Evolutionary conservation across 1,284 basidiomycete genomes (phyloP), one percentile per base, ranked within the genome.

Genomic region (Salmacisia buchloeana): DNA sequence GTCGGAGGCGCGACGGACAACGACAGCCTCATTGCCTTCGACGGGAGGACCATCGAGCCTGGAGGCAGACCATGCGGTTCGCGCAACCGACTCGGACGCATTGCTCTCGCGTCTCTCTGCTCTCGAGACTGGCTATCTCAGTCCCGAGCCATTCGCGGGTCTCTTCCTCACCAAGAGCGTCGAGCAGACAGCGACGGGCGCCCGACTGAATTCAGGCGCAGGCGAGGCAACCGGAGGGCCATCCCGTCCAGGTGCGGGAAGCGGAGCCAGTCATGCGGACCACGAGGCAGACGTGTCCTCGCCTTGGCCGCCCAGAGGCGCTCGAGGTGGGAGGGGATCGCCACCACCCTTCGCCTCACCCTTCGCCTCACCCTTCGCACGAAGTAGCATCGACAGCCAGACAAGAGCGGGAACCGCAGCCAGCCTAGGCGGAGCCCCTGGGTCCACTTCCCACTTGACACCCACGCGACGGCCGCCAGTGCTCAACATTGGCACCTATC

Each of bases 401-500:
- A 63, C n/a, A n/a, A 15, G 58, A 34, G 21, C 2, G 13, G 25
- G 13, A 64, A 81, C 81, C 21, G 82, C 90, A 12, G 91, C 92
- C 4, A 86, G 87, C 9, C 84, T 85, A 58, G 87, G 88, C 67
- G 84, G 85, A 15, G 94, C 94, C 77, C 81, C 94, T 38, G 64
- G 81, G 6, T 92, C 94, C 15, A 15, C 39, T 6, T 21, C 18
- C 15, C 18, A 15, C 6, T n/a, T n/a, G 46, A 27, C 80, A 85
- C 88, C 2, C 91, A 85, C 79, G 84, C 89, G 63, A 78, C 82
- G 27, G 78, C 86, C 85, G 39, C 94, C 94, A 0, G 81, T 97
- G 69, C 97, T 98, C 83, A 97, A 97, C 78, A 85, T 97, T 52
- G 94, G 94, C 7, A 98, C 94, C 1, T 91, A 89, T 70, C 86